Percentiles rank a stretch among this genome's conserved stretches.
These are phyloP conservation scores for Saururus chinensis DNA, from an alignment of 164 flowering plant genomes.

Conservation along the genomic window DNA sequence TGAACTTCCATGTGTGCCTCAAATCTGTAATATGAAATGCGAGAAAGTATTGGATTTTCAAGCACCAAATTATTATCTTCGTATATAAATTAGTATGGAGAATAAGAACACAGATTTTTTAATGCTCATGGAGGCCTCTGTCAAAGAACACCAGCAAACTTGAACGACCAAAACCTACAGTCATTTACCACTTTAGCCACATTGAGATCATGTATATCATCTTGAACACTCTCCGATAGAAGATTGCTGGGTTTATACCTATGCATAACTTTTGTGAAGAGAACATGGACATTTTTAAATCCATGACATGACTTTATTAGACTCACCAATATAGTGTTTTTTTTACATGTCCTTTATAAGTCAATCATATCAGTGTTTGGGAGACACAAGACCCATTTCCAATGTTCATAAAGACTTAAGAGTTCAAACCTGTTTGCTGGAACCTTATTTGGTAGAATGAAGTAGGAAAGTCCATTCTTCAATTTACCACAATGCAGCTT, in stretches of 20 bases:
- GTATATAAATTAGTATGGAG: not conserved
- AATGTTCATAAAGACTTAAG: not conserved
- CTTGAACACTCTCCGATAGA: too few species aligned
- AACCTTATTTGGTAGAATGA: slow-evolving; percentile 89
- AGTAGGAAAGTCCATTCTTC: slow-evolving; percentile 86
- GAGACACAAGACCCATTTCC: not conserved
- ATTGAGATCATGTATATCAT: too few species aligned
- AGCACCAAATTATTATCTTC: not conserved
- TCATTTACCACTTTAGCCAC: too few species aligned
- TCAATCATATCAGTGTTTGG: not conserved
- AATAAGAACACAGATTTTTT: not conserved
- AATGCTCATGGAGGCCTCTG: too few species aligned
- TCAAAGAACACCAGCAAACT: too few species aligned
- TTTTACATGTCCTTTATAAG: not conserved
- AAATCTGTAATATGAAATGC: slow-evolving; percentile 35
- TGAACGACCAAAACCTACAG: too few species aligned
- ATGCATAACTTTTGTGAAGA: too few species aligned
- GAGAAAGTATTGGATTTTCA: not conserved
- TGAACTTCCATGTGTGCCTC: slow-evolving; percentile 99
- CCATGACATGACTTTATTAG: too few species aligned
- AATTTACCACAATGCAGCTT: slow-evolving; percentile 78
- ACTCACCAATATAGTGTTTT: too few species aligned
- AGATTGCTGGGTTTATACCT: too few species aligned
- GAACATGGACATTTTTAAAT: too few species aligned
- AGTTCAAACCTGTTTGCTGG: slow-evolving; percentile 77